A percentile compares a stretch with the other conserved stretches of the same genome.
phyloP scores from a whole-genome alignment of 768 basidiomycete species.

The Pilatotrama ljubarskyi region DNA sequence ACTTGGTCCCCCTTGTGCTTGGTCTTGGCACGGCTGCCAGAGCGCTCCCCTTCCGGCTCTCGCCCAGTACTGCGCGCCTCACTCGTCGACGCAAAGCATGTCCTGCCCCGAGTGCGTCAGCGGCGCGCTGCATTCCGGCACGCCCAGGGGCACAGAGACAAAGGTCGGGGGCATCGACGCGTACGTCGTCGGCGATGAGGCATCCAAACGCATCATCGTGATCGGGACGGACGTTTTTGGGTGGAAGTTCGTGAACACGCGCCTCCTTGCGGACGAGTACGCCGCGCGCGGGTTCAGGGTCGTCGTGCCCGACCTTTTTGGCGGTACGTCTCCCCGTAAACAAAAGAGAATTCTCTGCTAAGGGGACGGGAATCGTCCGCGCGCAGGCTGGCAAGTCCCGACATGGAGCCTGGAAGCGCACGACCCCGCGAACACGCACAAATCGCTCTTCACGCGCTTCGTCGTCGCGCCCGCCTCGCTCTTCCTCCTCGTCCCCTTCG shows the following conservation, averaged over 20 bases:
- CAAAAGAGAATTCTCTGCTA: background rate
- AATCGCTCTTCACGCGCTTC: conserved; percentile 15
- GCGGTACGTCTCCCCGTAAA: conserved; percentile 5
- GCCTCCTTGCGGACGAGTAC: conserved; percentile 28
- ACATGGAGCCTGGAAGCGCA: conserved; percentile 19
- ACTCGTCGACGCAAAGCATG: conserved; percentile 2
- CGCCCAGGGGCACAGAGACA: conserved; percentile 19
- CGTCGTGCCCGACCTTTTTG: conserved; percentile 24
- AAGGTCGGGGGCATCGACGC: conserved; percentile 20
- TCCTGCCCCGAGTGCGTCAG: conserved; percentile 21
- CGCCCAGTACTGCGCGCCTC: background rate
- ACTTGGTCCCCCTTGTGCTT: too few species aligned
- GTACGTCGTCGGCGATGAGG: conserved; percentile 20
- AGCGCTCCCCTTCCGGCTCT: background rate
- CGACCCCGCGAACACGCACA: conserved; percentile 2
- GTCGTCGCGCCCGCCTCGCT: conserved; percentile 13
- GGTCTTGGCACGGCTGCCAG: too few species aligned
- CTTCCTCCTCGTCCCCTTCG: conserved; percentile 23
- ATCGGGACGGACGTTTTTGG: conserved; percentile 25
- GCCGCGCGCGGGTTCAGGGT: conserved; percentile 21
- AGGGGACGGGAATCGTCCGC: background rate
- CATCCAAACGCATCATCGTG: conserved; percentile 20
- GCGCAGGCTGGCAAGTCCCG: conserved; percentile 19
- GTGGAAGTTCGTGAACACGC: conserved; percentile 22
- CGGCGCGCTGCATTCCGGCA: conserved; percentile 21